Evolutionary conservation across 352 stramenopile species (phyloP).

Genomic region (Vaucheria bursata): DNA sequence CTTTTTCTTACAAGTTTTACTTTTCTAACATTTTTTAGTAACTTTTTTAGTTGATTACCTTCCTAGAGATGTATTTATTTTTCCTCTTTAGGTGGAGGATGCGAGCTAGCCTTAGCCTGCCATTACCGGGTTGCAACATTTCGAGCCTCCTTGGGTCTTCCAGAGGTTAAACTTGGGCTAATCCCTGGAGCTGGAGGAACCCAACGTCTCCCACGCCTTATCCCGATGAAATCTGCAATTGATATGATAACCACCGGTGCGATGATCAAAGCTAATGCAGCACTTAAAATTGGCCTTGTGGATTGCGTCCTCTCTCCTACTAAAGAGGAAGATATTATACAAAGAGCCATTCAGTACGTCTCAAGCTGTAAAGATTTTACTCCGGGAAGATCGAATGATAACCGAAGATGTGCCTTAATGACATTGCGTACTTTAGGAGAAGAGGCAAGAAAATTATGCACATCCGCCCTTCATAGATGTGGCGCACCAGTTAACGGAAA

Average conservation of each 20-base stretch:
- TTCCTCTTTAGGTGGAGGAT: slow-evolving; percentile 37
- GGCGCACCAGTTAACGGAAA: slow-evolving; percentile 26
- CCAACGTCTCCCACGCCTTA: slow-evolving; percentile 82
- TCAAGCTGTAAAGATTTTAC: background rate
- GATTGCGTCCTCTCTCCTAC: slow-evolving; percentile 69
- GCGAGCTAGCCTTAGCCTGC: slow-evolving; percentile 74
- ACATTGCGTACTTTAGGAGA: background rate
- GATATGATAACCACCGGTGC: slow-evolving; percentile 87
- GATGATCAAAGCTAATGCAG: slow-evolving; percentile 66
- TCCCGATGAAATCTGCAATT: slow-evolving; percentile 73
- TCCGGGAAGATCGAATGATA: background rate
- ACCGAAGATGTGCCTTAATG: background rate
- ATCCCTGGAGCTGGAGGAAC: slow-evolving; percentile 87
- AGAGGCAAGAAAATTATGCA: background rate
- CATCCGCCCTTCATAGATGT: slow-evolving; percentile 12
- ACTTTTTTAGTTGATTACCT: too few species aligned
- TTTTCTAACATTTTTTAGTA: too few species aligned
- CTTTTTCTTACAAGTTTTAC: too few species aligned
- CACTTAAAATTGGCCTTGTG: slow-evolving; percentile 72
- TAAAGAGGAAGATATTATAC: slow-evolving; percentile 65
- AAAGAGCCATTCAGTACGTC: slow-evolving; percentile 50
- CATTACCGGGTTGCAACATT: slow-evolving; percentile 82
- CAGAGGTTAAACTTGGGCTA: slow-evolving; percentile 88
- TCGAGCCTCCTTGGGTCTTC: slow-evolving; percentile 79
- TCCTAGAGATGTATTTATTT: too few species aligned